Percentiles rank a stretch among this genome's conserved stretches.
Evolutionary conservation across 441 rosid genomes (phyloP).

Genomic region (Erodium texanum): DNA sequence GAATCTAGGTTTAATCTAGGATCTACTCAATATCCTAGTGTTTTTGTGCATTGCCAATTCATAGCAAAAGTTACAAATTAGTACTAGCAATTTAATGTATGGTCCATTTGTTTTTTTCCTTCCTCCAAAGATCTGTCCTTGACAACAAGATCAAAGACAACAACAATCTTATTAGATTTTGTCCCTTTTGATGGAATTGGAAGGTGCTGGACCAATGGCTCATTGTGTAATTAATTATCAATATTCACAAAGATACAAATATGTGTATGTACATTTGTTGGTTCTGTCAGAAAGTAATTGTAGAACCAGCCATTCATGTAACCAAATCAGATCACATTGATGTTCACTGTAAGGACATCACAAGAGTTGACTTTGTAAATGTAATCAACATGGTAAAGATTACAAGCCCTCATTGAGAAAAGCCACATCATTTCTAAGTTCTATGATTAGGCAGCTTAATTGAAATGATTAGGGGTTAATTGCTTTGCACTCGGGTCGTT

Average conservation of each 20-base stretch:
- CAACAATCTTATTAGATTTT: neutral
- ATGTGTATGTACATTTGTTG: neutral
- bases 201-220: neutral
- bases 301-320: neutral
- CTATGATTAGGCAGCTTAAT: neutral
- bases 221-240: neutral
- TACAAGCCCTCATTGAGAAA: neutral
- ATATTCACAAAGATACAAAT: too few species aligned
- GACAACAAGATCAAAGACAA: conserved; percentile 1
- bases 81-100: neutral
- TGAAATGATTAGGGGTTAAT: neutral
- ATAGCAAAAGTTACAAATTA: too few species aligned
- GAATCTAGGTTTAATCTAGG: neutral
- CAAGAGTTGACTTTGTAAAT: neutral
- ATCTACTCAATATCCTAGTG: neutral
- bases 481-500: neutral
- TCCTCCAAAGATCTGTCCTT: neutral
- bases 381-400: neutral
- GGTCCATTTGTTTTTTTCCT: neutral
- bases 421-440: neutral
- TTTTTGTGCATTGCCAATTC: neutral
- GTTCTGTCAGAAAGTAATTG: neutral
- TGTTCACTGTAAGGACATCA: neutral
- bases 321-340: neutral
- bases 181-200: neutral